Percentiles rank a stretch among this genome's conserved stretches.
phyloP scores from a whole-genome alignment of 176 grass and related monocot genomes.

The Rhynchospora tenuis region DNA sequence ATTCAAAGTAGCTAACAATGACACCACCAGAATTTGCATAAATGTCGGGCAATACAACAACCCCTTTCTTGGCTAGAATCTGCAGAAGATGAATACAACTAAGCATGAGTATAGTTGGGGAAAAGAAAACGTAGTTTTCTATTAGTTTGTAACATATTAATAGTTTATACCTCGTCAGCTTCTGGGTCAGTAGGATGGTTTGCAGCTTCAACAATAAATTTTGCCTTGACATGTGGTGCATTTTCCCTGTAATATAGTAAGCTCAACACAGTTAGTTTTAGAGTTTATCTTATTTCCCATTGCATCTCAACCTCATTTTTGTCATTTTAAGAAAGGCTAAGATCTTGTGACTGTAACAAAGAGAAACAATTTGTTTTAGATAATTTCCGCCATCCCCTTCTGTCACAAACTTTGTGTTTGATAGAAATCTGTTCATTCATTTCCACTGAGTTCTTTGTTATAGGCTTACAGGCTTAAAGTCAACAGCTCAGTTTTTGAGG shows the following conservation, averaged over 20 bases:
- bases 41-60: conserved; percentile 83
- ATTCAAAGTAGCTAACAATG: conserved; percentile 95
- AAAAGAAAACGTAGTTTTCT: neutral
- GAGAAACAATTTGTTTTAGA: neutral
- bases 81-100: conserved; percentile 14
- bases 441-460: neutral
- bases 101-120: neutral
- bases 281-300: neutral
- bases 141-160: neutral
- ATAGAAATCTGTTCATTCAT: neutral
- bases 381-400: neutral
- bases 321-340: neutral
- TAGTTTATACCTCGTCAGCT: conserved; percentile 98
- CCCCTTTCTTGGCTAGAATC: conserved; percentile 87
- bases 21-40: conserved; percentile 95
- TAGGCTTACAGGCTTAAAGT: neutral
- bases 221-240: conserved; percentile 82
- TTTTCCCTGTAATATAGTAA: conserved; percentile 61
- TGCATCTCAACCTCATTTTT: neutral
- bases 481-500: neutral
- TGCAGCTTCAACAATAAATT: conserved; percentile 91
- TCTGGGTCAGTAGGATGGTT: conserved; percentile 98
- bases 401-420: neutral
- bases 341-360: neutral
- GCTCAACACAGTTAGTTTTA: neutral